Conservation (phyloP, 768 basidiomycete genomes). For the Chalciporus pseudorubinellus region DNA sequence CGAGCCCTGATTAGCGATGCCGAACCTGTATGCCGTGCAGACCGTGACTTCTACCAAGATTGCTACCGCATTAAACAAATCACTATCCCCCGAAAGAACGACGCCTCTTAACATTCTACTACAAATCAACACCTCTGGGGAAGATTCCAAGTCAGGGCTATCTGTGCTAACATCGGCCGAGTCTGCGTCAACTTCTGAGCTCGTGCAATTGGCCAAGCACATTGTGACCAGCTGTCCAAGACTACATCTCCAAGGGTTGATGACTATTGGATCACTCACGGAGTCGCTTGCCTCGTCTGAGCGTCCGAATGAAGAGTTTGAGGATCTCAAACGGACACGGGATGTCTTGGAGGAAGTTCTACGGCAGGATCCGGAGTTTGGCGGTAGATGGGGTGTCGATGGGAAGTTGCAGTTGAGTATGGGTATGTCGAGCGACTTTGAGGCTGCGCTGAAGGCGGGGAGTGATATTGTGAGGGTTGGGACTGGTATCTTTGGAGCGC, state of each 20-base stretch:
- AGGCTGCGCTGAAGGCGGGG: conserved; percentile 77
- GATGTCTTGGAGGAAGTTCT: conserved; percentile 53
- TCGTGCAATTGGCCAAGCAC: conserved; percentile 64
- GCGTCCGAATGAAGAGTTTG: conserved; percentile 72
- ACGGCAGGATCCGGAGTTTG: conserved; percentile 20
- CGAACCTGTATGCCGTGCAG: conserved; percentile 85
- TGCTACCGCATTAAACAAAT: conserved; percentile 76
- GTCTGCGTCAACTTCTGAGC: conserved; percentile 42
- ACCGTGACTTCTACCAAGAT: conserved; percentile 81
- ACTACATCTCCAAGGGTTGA: conserved; percentile 79
- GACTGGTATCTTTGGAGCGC: conserved; percentile 81
- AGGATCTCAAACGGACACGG: conserved; percentile 59
- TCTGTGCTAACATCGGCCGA: conserved; percentile 47
- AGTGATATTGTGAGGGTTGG: conserved; percentile 90
- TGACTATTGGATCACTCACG: conserved; percentile 92
- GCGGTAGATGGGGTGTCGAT: conserved; percentile 45
- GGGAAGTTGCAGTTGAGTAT: conserved; percentile 71
- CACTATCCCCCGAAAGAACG: conserved; percentile 54
- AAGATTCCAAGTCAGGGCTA: conserved; percentile 86
- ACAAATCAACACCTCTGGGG: conserved; percentile 96
- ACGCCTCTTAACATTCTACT: conserved; percentile 76
- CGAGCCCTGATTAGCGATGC: conserved; percentile 56
- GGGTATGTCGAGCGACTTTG: conserved; percentile 98
- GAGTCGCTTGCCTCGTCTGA: conserved; percentile 51
- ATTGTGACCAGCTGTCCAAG: conserved; percentile 71